These are phyloP conservation scores for Raddia guianensis DNA, from an alignment of 176 grass and related monocot genomes.

Conservation along the genomic window DNA sequence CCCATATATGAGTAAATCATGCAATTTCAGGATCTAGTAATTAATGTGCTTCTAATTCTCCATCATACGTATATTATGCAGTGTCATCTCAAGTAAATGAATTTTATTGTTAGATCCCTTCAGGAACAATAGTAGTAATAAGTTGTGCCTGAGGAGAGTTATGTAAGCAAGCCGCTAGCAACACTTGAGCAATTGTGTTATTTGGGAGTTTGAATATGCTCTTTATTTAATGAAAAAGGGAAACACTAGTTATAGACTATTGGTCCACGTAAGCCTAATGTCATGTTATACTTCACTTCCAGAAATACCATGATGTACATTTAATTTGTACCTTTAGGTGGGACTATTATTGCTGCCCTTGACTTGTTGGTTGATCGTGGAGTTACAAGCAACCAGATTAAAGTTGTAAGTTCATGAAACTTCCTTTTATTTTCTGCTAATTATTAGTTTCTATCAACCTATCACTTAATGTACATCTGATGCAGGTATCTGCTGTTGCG, in stretches of 20 bases:
- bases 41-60: not conserved
- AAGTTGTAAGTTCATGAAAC: constrained; percentile 66
- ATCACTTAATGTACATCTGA: constrained; percentile 5
- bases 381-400: constrained; percentile 81
- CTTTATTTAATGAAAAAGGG: constrained; percentile 1
- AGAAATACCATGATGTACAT: constrained; percentile 14
- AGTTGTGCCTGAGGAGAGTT: constrained; percentile 20
- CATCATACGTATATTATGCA: not conserved
- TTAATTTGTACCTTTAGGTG: constrained; percentile 65
- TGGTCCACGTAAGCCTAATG: constrained; percentile 10
- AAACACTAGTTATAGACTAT: constrained; percentile 23
- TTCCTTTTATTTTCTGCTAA: not conserved
- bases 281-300: constrained; percentile 14
- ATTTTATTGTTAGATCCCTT: not conserved
- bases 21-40: not conserved
- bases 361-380: constrained; percentile 90
- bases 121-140: not conserved
- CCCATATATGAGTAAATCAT: not conserved
- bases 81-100: constrained; percentile 26
- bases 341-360: constrained; percentile 87
- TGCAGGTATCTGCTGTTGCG: constrained; percentile 89
- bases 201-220: constrained; percentile 1
- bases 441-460: constrained; percentile 14
- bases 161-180: constrained; percentile 26
- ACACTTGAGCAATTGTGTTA: not conserved